A percentile compares a stretch with the other conserved stretches of the same genome.
These are phyloP conservation scores for Lyophyllum decastes DNA, from an alignment of 768 basidiomycete genomes.

Conservation along the genomic window DNA sequence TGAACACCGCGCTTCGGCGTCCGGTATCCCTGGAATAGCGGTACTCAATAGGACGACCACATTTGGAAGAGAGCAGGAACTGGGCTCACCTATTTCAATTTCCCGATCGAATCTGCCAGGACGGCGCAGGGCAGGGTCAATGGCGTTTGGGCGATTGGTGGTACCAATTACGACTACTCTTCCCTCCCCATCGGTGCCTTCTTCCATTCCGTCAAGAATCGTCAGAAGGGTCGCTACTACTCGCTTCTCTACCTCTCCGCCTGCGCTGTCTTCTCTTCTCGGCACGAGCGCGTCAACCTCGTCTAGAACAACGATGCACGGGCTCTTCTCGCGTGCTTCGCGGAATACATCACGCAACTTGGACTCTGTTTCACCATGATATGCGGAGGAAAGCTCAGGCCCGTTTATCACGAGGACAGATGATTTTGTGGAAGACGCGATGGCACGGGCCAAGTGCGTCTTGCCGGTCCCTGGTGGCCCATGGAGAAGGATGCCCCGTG, in stretches of 20 bases:
- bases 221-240: constrained; percentile 96
- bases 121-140: constrained; percentile 87
- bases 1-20: constrained; percentile 77
- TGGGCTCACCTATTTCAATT: constrained; percentile 81
- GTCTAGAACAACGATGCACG: constrained; percentile 93
- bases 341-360: constrained; percentile 87
- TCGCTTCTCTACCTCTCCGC: constrained; percentile 93
- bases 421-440: constrained; percentile 84
- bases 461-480: constrained; percentile 98
- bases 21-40: constrained; percentile 72
- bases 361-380: constrained; percentile 96
- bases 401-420: constrained; percentile 94
- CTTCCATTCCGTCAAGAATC: constrained; percentile 88
- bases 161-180: constrained; percentile 95
- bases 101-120: constrained; percentile 94
- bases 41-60: constrained; percentile 3
- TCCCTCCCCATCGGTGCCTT: constrained; percentile 39
- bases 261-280: constrained; percentile 82
- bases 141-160: constrained; percentile 93
- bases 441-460: constrained; percentile 93
- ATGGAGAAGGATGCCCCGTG: constrained; percentile 92
- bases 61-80: not conserved
- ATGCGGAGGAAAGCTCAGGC: constrained; percentile 92
- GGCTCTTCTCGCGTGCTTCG: constrained; percentile 77
- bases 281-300: constrained; percentile 97